phyloP scores from a whole-genome alignment of 495 filamentous ascomycete species.

The Penicillium longicatenatum region DNA sequence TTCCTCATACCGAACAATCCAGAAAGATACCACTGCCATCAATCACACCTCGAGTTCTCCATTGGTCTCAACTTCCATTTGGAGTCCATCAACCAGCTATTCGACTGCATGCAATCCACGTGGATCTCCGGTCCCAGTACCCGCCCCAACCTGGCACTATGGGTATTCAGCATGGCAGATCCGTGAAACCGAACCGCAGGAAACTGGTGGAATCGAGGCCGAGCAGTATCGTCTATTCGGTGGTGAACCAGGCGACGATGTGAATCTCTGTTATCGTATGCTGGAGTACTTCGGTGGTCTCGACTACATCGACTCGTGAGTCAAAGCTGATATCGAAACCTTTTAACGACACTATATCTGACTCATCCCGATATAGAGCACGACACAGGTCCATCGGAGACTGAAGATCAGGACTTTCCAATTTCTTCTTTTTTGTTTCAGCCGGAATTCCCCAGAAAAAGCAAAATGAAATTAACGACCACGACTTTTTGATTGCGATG shows the following conservation, averaged over 20 bases:
- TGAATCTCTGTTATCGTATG: conserved; percentile 49
- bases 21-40: conserved; percentile 10
- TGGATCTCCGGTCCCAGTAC: conserved; percentile 22
- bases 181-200: conserved; percentile 29
- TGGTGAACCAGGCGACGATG: conserved; percentile 50
- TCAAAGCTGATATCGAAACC: conserved; percentile 12
- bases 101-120: conserved; percentile 23
- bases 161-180: conserved; percentile 43
- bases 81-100: conserved; percentile 15
- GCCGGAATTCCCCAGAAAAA: conserved; percentile 3
- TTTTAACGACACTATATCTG: conserved; percentile 6
- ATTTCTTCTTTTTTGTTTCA: conserved; percentile 6
- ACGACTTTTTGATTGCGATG: conserved; percentile 22
- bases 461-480: conserved; percentile 10
- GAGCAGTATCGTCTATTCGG: conserved; percentile 50
- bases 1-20: conserved; percentile 35
- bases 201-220: conserved; percentile 31
- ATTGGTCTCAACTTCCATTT: conserved; percentile 16
- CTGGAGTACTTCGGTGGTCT: conserved; percentile 51
- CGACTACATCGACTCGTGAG: conserved; percentile 51
- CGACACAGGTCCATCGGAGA: conserved; percentile 28
- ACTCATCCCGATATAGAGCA: conserved; percentile 17
- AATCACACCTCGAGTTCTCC: conserved; percentile 9
- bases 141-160: conserved; percentile 48
- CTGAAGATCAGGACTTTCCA: conserved; percentile 14